These are phyloP conservation scores for Primulina eburnea DNA, from an alignment of 257 asterid genomes.

Conservation along the genomic window DNA sequence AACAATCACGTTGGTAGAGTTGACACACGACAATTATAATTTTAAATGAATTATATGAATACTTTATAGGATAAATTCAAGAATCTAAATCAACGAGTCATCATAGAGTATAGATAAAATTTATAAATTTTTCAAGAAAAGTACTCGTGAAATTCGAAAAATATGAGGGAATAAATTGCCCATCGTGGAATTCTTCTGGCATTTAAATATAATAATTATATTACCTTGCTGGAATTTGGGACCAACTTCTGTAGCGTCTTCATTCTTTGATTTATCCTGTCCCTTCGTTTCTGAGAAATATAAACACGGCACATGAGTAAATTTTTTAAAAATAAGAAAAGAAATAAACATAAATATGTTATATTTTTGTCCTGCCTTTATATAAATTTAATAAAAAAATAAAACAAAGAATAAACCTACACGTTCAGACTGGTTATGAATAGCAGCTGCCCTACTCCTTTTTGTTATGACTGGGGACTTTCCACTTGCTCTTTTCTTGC, in stretches of 20 bases:
- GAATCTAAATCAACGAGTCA: too few species aligned
- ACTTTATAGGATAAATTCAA: too few species aligned
- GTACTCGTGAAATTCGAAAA: too few species aligned
- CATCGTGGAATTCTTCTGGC: too few species aligned
- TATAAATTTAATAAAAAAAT: too few species aligned
- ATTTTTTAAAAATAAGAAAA: not conserved
- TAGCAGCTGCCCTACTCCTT: conserved; percentile 81
- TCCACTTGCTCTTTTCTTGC: conserved; percentile 40
- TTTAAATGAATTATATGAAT: too few species aligned
- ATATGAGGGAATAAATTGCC: not conserved
- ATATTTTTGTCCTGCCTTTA: not conserved
- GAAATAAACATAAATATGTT: not conserved
- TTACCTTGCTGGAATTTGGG: conserved; percentile 97
- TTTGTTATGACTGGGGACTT: conserved; percentile 53
- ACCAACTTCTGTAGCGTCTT: conserved; percentile 89
- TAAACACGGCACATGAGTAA: not conserved
- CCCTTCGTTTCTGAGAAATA: conserved; percentile 67
- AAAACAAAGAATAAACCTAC: conserved; percentile 29
- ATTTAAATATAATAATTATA: conserved; percentile 14
- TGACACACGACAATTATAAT: too few species aligned
- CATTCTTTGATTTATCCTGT: conserved; percentile 90
- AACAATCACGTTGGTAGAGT: too few species aligned
- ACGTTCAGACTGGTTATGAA: conserved; percentile 81
- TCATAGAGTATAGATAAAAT: too few species aligned
- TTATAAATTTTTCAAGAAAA: too few species aligned